Conservation (phyloP, 2,329 filamentous ascomycete species). For the Epichloe scottii region DNA sequence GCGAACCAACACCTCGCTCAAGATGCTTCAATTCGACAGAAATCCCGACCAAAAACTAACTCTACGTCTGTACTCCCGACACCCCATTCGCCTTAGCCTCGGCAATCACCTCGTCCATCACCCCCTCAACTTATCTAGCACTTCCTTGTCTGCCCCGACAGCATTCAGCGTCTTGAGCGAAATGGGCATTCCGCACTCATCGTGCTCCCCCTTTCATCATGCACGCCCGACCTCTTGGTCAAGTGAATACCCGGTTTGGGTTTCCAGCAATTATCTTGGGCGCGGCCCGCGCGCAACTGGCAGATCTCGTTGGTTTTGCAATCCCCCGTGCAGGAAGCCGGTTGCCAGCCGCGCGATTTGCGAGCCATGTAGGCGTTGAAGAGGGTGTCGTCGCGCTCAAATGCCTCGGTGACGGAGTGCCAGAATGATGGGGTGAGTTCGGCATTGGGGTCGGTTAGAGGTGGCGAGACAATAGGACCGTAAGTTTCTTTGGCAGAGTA, state of each 20-base stretch:
- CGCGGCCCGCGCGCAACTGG: conserved; percentile 36
- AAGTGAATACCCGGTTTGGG: conserved; percentile 23
- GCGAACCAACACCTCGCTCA: too few species aligned
- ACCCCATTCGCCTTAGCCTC: background rate
- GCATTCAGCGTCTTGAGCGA: conserved; percentile 14
- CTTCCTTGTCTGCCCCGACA: conserved; percentile 13
- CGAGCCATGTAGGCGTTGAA: conserved; percentile 36
- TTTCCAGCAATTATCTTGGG: conserved; percentile 37
- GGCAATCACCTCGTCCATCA: conserved; percentile 6
- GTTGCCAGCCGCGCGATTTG: conserved; percentile 33
- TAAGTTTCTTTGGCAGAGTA: conserved; percentile 45
- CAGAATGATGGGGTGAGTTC: conserved; percentile 45
- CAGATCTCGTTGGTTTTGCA: conserved; percentile 37
- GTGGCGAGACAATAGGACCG: conserved; percentile 30
- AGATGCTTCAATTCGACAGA: too few species aligned
- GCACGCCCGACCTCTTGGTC: conserved; percentile 15
- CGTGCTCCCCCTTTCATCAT: conserved; percentile 9
- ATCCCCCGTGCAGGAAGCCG: conserved; percentile 26
- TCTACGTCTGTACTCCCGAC: background rate
- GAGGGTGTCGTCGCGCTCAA: conserved; percentile 28
- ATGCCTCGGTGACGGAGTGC: conserved; percentile 40
- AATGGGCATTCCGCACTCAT: conserved; percentile 20
- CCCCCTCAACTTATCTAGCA: conserved; percentile 13
- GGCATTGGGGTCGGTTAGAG: conserved; percentile 22
- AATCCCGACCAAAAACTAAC: too few species aligned